Conservation (phyloP, 2,329 filamentous ascomycete genomes). For the Diaporthe sp. region DNA sequence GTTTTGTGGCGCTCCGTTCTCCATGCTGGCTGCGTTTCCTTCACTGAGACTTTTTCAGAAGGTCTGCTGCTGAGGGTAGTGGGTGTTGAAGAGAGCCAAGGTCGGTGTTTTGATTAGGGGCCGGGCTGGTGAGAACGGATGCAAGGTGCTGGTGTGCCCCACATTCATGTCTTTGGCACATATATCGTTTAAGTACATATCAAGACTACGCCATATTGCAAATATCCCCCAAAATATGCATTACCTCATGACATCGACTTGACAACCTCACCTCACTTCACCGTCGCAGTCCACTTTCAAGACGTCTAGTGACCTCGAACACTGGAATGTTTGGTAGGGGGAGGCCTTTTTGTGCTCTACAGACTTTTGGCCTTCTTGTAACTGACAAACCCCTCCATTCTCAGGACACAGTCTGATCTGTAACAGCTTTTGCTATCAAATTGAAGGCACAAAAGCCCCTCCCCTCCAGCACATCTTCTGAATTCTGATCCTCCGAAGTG, state of each 20-base stretch:
- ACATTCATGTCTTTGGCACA: background rate
- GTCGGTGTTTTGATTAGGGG: background rate
- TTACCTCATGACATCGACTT: background rate
- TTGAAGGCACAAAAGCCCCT: background rate
- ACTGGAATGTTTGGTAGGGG: background rate
- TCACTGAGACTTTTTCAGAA: background rate
- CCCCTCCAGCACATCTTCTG: background rate
- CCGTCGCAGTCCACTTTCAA: background rate
- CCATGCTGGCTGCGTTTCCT: constrained; percentile 68
- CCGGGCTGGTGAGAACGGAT: constrained; percentile 3
- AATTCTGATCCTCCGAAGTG: background rate
- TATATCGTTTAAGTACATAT: constrained; percentile 6
- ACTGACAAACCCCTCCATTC: background rate
- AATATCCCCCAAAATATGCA: background rate
- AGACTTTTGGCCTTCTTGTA: too few relatives aligned
- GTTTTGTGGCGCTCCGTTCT: constrained; percentile 76
- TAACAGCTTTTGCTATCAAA: background rate
- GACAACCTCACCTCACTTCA: background rate
- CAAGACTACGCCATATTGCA: background rate
- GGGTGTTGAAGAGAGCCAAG: background rate
- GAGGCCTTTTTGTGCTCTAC: background rate
- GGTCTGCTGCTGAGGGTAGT: background rate
- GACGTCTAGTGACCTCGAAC: background rate
- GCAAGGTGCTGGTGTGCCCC: constrained; percentile 11
- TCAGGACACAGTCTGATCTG: background rate